A percentile compares a stretch with the other conserved stretches of the same genome.
phyloP scores from a whole-genome alignment of 495 filamentous ascomycete species.

The Antarctomyces pellizariae region DNA sequence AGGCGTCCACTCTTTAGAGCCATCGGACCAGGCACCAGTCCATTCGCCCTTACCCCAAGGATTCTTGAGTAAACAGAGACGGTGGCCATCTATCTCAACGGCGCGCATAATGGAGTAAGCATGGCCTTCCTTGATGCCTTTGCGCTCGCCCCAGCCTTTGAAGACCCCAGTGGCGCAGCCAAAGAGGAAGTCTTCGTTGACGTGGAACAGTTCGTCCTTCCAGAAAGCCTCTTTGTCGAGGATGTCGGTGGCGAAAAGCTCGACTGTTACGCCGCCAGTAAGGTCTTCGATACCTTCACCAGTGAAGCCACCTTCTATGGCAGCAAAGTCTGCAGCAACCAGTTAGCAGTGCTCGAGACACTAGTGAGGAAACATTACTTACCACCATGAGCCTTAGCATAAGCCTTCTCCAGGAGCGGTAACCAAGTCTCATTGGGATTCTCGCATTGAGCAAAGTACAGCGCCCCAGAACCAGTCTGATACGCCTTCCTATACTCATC shows the following conservation, averaged over 20 bases:
- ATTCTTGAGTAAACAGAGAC: constrained; percentile 58
- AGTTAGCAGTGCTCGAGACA: constrained; percentile 1
- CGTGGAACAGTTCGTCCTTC: constrained; percentile 62
- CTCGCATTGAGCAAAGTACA: constrained; percentile 74
- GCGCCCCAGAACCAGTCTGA: constrained; percentile 47
- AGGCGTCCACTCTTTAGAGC: constrained; percentile 77
- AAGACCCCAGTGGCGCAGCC: constrained; percentile 51
- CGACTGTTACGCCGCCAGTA: constrained; percentile 73
- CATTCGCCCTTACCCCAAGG: constrained; percentile 80
- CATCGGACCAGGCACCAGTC: constrained; percentile 66
- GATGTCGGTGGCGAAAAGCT: constrained; percentile 59
- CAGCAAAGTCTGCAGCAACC: constrained; percentile 35
- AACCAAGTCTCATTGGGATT: constrained; percentile 86
- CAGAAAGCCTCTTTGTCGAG: constrained; percentile 77
- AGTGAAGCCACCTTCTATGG: constrained; percentile 68
- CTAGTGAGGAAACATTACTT: neutral
- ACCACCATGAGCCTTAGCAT: constrained; percentile 73
- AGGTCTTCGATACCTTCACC: constrained; percentile 86
- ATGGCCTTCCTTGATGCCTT: constrained; percentile 62
- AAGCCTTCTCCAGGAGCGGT: constrained; percentile 83
- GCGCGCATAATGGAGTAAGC: constrained; percentile 80
- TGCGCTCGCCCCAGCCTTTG: constrained; percentile 31
- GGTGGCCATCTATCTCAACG: constrained; percentile 50
- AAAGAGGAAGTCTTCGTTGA: constrained; percentile 76
- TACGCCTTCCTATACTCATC: constrained; percentile 54